phyloP scores from a whole-genome alignment of 352 stramenopile species.

The Pythium biforme region DNA sequence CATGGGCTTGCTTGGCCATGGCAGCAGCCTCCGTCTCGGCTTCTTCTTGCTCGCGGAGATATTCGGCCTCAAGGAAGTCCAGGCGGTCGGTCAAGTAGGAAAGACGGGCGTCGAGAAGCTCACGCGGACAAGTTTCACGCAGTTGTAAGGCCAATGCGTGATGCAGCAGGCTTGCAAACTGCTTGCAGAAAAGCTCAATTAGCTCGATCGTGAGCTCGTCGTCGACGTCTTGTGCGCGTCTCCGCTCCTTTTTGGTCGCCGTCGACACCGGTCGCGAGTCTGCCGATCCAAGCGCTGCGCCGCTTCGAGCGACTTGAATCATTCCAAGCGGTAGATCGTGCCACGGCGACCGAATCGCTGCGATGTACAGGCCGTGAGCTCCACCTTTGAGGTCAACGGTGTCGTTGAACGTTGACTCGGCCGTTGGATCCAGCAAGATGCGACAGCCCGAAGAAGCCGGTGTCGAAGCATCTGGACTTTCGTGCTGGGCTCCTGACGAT shows the following conservation, averaged over 20 bases:
- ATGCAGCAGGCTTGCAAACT: conserved; percentile 60
- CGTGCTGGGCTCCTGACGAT: background rate
- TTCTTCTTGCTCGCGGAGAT: conserved; percentile 33
- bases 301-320: conserved; percentile 56
- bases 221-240: conserved; percentile 41
- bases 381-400: conserved; percentile 63
- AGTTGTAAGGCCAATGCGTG: conserved; percentile 53
- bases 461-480: background rate
- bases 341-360: conserved; percentile 56
- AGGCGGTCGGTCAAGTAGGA: conserved; percentile 44
- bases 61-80: conserved; percentile 37
- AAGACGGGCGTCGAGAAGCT: conserved; percentile 51
- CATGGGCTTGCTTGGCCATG: conserved; percentile 18
- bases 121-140: conserved; percentile 41
- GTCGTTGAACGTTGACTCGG: conserved; percentile 64
- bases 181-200: conserved; percentile 48
- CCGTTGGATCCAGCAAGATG: conserved; percentile 44
- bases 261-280: conserved; percentile 3
- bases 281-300: conserved; percentile 1
- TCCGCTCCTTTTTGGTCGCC: conserved; percentile 38
- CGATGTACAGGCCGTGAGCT: conserved; percentile 56
- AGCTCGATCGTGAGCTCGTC: conserved; percentile 57
- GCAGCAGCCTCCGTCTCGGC: conserved; percentile 27
- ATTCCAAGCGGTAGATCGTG: conserved; percentile 48
- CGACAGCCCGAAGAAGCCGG: conserved; percentile 8